Percentiles rank a stretch among this genome's conserved stretches.
Evolutionary conservation across 495 filamentous ascomycete genomes (phyloP).

Genomic region (Bombardia bombarda): DNA sequence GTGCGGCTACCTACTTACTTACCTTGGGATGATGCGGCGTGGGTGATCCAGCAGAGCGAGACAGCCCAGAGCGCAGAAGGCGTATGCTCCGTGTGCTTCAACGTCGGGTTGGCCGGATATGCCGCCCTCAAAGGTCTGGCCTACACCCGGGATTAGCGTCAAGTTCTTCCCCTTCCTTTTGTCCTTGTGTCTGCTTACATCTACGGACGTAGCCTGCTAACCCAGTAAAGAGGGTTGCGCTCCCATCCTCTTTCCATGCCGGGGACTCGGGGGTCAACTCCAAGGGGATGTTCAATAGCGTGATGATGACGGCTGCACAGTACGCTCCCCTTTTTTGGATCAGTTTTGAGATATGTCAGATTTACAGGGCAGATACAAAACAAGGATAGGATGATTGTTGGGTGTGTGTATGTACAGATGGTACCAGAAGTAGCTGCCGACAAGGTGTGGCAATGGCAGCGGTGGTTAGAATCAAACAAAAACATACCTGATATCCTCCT

Average conservation of each 20-base stretch:
- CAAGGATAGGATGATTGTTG: background rate
- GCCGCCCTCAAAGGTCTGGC: constrained; percentile 91
- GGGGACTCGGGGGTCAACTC: constrained; percentile 59
- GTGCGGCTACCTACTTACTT: constrained; percentile 8
- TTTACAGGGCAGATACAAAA: constrained; percentile 7
- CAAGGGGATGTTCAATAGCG: constrained; percentile 74
- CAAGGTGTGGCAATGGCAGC: too few relatives aligned
- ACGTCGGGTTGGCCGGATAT: constrained; percentile 72
- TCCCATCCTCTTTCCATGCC: constrained; percentile 34
- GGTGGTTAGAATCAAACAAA: too few relatives aligned
- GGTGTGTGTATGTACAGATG: background rate
- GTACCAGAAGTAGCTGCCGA: too few relatives aligned
- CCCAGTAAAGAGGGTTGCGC: constrained; percentile 51
- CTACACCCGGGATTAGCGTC: constrained; percentile 32
- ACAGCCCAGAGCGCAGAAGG: constrained; percentile 87
- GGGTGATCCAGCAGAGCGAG: constrained; percentile 77
- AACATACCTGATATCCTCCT: constrained; percentile 80
- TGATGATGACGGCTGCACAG: constrained; percentile 75
- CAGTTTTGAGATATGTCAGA: background rate
- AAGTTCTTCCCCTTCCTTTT: background rate
- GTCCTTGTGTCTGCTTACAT: constrained; percentile 49
- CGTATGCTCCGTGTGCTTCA: constrained; percentile 95
- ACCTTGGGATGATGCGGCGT: constrained; percentile 59
- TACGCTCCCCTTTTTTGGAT: constrained; percentile 73
- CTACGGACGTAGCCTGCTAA: constrained; percentile 71